These are phyloP conservation scores for Heritiera fomes DNA, from an alignment of 345 rosid species.

Conservation along the genomic window DNA sequence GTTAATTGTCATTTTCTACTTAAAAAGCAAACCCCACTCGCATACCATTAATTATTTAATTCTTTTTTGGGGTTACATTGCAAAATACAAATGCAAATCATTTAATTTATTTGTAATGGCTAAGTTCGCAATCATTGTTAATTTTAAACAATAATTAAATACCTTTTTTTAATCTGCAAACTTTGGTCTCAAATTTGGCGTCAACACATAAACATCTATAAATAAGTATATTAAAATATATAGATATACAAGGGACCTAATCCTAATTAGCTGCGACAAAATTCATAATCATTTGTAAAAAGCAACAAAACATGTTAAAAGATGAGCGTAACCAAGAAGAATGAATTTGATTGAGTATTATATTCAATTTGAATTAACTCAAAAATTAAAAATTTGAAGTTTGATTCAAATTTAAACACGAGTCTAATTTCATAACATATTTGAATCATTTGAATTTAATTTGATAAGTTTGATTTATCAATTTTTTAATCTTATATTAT, in stretches of 20 bases:
- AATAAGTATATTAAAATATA: background rate
- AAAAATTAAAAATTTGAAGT: too few species aligned
- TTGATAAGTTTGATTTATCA: too few species aligned
- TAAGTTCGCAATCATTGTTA: constrained; percentile 22
- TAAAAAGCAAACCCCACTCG: background rate
- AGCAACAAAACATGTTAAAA: background rate
- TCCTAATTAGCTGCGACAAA: background rate
- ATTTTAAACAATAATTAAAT: constrained; percentile 11
- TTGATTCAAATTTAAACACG: too few species aligned
- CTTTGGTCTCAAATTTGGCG: background rate
- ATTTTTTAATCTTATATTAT: too few species aligned
- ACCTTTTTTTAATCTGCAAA: background rate
- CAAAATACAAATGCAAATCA: background rate
- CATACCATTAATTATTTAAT: constrained; percentile 1
- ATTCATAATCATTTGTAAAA: background rate
- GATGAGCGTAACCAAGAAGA: too few species aligned
- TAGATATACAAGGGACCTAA: background rate
- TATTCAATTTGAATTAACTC: too few species aligned
- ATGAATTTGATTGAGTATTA: too few species aligned
- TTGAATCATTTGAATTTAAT: too few species aligned
- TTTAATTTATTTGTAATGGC: background rate
- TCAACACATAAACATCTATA: background rate
- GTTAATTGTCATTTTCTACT: constrained; percentile 46
- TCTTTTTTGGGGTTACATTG: background rate
- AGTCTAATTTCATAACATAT: too few species aligned